Base-by-base conservation (phyloP, 2,329 filamentous ascomycete species). In the Blastomyces emzantsi region DNA sequence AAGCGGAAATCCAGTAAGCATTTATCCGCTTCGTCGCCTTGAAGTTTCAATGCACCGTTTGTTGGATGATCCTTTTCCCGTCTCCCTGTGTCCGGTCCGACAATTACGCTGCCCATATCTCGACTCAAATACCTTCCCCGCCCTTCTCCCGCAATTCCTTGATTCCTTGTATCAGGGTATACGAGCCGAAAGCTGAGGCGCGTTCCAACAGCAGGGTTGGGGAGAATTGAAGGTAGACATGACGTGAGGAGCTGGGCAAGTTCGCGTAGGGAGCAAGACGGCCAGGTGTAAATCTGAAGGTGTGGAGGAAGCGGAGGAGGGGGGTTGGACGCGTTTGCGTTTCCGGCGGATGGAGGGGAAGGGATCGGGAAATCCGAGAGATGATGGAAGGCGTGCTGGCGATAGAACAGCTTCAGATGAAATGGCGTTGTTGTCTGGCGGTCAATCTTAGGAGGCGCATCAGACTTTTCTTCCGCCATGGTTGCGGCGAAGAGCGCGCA, bases 141-240 rank as follows among this genome's bases (percentile, higher is more conserved):
- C 33, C 75, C 77, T 60, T 78, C 71, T 74, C 67, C 62, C 77
- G 71, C 64, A 80, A 54, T 41, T 13, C 39, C 55, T 43, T 58
- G 74, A 55, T 75, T 76, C 61, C 80, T 77, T 30, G 89, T 85
- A 75, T 96, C 91, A 1, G 90, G 89, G 73, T 89, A 96, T 62
- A 97, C 85, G 22, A 96, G 84, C 58, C 92, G 88, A 77, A 94
- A 97, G 65, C 86, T 87, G n/a, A 97, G 82, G 62, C 93, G 86
- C 9, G 92, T 93, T 65, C 93, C 92, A 51, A 92, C 83, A 7
- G 87, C 84, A 0, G 90, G 90, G 47, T 82, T 80, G 0, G 92
- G 90, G 2, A 96, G 83, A 25, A 91, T 78, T 1, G 80, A 77
- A 0, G 90, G 88, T 1, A 90, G 80, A 0, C 88, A 83, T 60